Evolutionary conservation across 805 yeast species (phyloP), one percentile per base, ranked within the genome.

Genomic region (Grigorovia jiainica): DNA sequence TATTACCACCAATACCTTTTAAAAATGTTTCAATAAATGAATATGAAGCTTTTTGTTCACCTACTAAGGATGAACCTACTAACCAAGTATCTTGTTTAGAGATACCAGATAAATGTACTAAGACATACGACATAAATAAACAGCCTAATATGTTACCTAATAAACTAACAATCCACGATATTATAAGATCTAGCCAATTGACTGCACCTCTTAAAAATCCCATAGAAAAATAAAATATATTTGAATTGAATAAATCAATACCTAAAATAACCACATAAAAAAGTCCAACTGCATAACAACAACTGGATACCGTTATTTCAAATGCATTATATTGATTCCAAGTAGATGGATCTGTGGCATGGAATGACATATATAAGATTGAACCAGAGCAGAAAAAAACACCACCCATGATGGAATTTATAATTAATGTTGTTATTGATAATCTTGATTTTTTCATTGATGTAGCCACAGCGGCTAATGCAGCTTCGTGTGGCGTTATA

Each of bases 381-480:
- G 89, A 85, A 9, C 92, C 92, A 2, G 79, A 64, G 32, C 80
- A 63, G 58, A 84, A 83, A 4, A 84, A 57, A 1, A 81, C 48
- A 0, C 87, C 92, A 4, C 87, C 94, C 46, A 81, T 64, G 5
- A 82, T 57, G 0, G 87, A 76, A 55, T 82, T 82, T 17, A 82
- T 52, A 0, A 76, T 48, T n/a, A 84, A 56, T 1, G 79, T 70
- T 44, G 78, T 80, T 4, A 77, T 49, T 47, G 76, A 70, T 23
- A 82, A 68, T 58, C 94, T 69, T 4, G 89, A 73, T 54, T 84
- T 84, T 60, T 84, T 84, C 92, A 83, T 83, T 2, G 87, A 70
- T 0, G 92, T 84, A 7, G 94, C 94, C 16, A 83, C 90, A 33
- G 82, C 81, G 0, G 94, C 92, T 39, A 84, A 60, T 0, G 92